Evolutionary conservation across 371 early-diverging fungal species (phyloP).

Genomic region (Mortierella sp.): DNA sequence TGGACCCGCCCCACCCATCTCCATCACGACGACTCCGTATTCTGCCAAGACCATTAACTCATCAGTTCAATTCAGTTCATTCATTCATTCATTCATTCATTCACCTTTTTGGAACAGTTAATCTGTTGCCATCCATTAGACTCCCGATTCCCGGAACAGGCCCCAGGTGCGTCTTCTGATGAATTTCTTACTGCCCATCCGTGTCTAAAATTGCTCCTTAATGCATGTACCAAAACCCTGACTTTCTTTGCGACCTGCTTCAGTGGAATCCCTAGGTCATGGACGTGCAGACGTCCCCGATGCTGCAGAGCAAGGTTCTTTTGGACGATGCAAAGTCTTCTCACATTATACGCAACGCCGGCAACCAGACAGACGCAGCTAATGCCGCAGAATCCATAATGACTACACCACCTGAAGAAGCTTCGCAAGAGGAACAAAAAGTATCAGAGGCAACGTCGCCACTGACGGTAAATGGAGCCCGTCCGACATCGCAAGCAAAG

Average conservation of each 20-base stretch:
- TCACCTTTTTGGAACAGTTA: no score
- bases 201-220: neutral
- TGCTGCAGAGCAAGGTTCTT: conserved; percentile 27
- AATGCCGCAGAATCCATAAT: neutral
- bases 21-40: conserved; percentile 1
- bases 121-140: no score
- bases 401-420: neutral
- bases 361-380: neutral
- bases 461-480: neutral
- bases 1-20: neutral
- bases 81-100: no score
- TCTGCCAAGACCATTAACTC: no score
- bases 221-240: neutral
- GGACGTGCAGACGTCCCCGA: conserved; percentile 11
- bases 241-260: neutral
- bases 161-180: no score
- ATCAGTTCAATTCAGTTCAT: no score
- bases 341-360: conserved; percentile 12
- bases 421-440: neutral
- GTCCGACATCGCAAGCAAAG: neutral
- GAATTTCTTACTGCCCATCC: neutral
- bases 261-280: conserved; percentile 14
- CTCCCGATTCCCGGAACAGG: no score
- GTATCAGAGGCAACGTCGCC: neutral
- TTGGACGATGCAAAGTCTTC: conserved; percentile 1